A percentile compares a stretch with the other conserved stretches of the same genome.
Evolutionary conservation across 2,329 filamentous ascomycete species (phyloP).

Genomic region (Metarhizium robertsii): DNA sequence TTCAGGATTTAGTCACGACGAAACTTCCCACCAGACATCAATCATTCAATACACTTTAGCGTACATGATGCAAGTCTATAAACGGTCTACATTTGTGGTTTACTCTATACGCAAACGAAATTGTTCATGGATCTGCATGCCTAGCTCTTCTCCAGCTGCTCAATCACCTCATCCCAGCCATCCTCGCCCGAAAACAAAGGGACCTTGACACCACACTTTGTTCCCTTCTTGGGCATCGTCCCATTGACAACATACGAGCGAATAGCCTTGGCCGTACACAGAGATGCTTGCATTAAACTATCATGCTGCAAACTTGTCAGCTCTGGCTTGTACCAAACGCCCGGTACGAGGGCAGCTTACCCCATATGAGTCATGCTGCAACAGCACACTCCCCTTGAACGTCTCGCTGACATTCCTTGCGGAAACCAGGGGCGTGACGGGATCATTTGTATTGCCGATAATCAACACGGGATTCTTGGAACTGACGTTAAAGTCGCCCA

Average conservation of each 20-base stretch:
- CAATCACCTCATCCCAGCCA: slow-evolving; percentile 10
- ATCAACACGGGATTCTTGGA: slow-evolving; percentile 26
- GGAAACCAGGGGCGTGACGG: slow-evolving; percentile 1
- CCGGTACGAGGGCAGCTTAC: not conserved
- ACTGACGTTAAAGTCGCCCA: slow-evolving; percentile 21
- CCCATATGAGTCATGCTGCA: slow-evolving; percentile 4
- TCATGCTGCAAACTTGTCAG: slow-evolving; percentile 6
- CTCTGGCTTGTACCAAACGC: not conserved
- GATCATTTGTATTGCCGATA: slow-evolving; percentile 27
- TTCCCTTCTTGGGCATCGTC: slow-evolving; percentile 8
- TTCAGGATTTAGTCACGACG: too few relatives aligned
- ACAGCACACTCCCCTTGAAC: slow-evolving; percentile 5
- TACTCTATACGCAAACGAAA: too few relatives aligned
- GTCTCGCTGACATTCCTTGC: slow-evolving; percentile 3
- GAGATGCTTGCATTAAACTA: slow-evolving; percentile 10
- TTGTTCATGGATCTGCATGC: not conserved
- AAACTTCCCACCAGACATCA: too few relatives aligned
- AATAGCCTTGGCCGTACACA: slow-evolving; percentile 8
- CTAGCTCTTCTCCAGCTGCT: slow-evolving; percentile 2
- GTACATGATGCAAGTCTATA: too few relatives aligned
- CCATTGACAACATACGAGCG: slow-evolving; percentile 11
- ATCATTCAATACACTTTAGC: too few relatives aligned
- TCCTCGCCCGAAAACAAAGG: slow-evolving; percentile 6
- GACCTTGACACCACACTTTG: slow-evolving; percentile 8
- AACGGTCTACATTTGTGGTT: too few relatives aligned